These are phyloP conservation scores for Cynara cardunculus DNA, from an alignment of 129 eudicot species.

Conservation along the genomic window DNA sequence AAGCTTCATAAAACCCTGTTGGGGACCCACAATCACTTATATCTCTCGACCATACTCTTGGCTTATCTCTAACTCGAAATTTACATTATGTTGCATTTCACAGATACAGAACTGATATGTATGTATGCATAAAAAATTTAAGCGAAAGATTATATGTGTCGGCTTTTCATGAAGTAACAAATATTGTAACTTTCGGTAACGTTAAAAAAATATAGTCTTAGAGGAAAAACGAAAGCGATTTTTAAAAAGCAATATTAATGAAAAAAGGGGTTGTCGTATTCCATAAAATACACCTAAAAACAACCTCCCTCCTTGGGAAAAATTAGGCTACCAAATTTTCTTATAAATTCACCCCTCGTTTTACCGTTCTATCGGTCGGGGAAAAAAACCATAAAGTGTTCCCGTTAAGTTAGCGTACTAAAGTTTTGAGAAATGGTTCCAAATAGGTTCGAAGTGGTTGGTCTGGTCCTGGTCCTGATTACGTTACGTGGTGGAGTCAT, in stretches of 20 bases:
- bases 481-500: constrained; percentile 29
- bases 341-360: background rate
- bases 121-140: background rate
- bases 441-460: constrained; percentile 4
- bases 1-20: background rate
- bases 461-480: constrained; percentile 13
- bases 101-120: background rate
- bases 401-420: background rate
- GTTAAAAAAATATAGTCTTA: background rate
- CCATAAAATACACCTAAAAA: constrained; percentile 17
- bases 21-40: no score
- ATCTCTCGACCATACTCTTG: background rate
- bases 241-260: background rate
- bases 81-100: background rate
- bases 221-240: constrained; percentile 18
- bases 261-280: constrained; percentile 25
- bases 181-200: constrained; percentile 14
- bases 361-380: background rate
- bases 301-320: constrained; percentile 24
- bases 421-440: constrained; percentile 33
- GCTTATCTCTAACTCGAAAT: no score
- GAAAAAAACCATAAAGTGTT: background rate
- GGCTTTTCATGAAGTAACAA: constrained; percentile 12
- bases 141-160: background rate
- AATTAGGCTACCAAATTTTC: constrained; percentile 37